These are phyloP conservation scores for Posidonia australis DNA, from an alignment of 106 monocot species.

Conservation along the genomic window DNA sequence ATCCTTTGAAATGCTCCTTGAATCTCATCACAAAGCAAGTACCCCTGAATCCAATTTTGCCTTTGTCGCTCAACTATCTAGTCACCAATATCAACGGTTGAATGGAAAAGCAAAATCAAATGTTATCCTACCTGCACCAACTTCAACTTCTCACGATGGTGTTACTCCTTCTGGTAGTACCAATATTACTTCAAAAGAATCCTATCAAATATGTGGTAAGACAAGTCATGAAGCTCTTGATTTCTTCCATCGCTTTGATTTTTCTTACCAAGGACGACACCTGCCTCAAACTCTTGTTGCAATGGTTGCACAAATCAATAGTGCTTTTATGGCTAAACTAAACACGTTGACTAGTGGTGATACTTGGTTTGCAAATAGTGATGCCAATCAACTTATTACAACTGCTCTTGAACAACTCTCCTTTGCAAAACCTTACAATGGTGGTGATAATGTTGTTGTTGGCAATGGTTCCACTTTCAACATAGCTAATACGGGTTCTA, in stretches of 20 bases:
- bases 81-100: no score
- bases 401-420: neutral
- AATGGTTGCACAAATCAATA: neutral
- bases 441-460: neutral
- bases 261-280: neutral
- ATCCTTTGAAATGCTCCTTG: neutral
- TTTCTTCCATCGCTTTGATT: neutral
- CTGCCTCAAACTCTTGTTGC: neutral
- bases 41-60: neutral
- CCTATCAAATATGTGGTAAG: neutral
- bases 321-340: neutral
- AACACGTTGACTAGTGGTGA: no score
- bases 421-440: neutral
- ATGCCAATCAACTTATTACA: neutral
- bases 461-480: neutral
- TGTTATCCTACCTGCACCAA: no score
- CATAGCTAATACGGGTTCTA: neutral
- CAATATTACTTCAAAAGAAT: no score
- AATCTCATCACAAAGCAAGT: neutral
- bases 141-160: no score
- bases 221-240: neutral
- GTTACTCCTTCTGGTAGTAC: no score
- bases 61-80: neutral
- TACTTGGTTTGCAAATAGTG: neutral
- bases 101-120: no score